phyloP scores from a whole-genome alignment of 306 rosid species.

The Alnus rubra region DNA sequence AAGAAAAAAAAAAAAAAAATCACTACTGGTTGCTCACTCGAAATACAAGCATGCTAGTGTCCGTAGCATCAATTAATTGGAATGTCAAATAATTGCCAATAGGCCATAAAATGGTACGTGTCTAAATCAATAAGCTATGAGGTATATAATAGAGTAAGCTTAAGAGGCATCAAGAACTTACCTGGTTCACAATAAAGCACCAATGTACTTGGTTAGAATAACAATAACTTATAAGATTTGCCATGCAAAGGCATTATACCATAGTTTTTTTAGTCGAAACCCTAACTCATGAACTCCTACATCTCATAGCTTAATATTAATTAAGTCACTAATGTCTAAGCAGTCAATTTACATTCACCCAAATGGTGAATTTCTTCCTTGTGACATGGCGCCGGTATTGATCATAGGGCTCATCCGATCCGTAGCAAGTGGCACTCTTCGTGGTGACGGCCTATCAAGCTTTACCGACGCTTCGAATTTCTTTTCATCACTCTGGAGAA shows the following conservation, averaged over 20 bases:
- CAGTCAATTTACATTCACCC: slow-evolving; percentile 39
- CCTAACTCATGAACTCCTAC: slow-evolving; percentile 43
- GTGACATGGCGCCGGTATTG: slow-evolving; percentile 49
- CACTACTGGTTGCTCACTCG: background rate
- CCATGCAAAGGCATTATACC: slow-evolving; percentile 75
- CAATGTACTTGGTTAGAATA: slow-evolving; percentile 34
- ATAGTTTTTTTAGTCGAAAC: slow-evolving; percentile 30
- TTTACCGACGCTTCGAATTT: slow-evolving; percentile 61
- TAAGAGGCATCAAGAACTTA: slow-evolving; percentile 23
- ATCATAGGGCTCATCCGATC: slow-evolving; percentile 84
- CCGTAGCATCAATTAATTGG: slow-evolving; percentile 2
- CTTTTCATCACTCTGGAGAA: slow-evolving; percentile 52
- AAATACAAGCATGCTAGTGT: slow-evolving; percentile 14
- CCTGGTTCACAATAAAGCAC: slow-evolving; percentile 43
- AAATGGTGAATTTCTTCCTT: slow-evolving; percentile 70
- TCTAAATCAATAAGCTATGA: background rate
- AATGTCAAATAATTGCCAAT: background rate
- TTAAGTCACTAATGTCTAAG: slow-evolving; percentile 40
- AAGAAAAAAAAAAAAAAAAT: slow-evolving; percentile 27
- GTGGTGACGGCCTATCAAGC: slow-evolving; percentile 85
- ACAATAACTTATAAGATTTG: slow-evolving; percentile 41
- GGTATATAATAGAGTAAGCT: slow-evolving; percentile 16
- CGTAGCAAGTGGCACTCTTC: slow-evolving; percentile 47
- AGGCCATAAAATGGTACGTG: no score
- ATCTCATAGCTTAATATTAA: slow-evolving; percentile 33